These are phyloP conservation scores for Pyrenophora graminea DNA, from an alignment of 2,329 filamentous ascomycete species.

Conservation along the genomic window DNA sequence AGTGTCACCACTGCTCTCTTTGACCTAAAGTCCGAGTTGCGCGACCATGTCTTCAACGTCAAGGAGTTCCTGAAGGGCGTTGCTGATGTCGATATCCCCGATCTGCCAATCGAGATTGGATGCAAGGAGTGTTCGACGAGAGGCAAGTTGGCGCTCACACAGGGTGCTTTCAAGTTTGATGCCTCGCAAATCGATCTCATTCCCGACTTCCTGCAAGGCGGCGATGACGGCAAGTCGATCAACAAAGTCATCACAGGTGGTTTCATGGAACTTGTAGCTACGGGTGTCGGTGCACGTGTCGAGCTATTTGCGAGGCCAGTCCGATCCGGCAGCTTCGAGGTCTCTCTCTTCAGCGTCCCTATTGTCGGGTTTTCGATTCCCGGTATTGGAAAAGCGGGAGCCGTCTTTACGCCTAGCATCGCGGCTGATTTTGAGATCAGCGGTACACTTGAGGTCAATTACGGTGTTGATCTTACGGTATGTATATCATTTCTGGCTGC, in stretches of 20 bases:
- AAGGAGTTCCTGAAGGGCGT: constrained; percentile 24
- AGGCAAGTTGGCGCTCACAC: constrained; percentile 38
- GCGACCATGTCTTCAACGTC: constrained; percentile 32
- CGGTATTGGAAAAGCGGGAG: constrained; percentile 43
- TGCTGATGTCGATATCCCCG: constrained; percentile 6
- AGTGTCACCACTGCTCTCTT: constrained; percentile 26
- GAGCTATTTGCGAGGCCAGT: constrained; percentile 40
- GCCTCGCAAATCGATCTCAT: constrained; percentile 29
- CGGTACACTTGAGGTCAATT: constrained; percentile 38
- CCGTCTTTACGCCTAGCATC: constrained; percentile 39
- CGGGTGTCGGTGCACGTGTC: constrained; percentile 39
- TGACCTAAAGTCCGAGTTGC: constrained; percentile 26
- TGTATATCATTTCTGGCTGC: constrained; percentile 2
- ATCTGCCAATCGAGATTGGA: constrained; percentile 27
- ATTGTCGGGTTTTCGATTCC: constrained; percentile 42
- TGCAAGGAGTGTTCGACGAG: constrained; percentile 45
- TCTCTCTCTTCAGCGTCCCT: constrained; percentile 31
- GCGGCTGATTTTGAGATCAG: constrained; percentile 33
- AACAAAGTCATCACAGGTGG: constrained; percentile 38
- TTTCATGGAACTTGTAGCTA: constrained; percentile 39
- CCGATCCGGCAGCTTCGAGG: constrained; percentile 25
- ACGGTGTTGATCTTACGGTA: constrained; percentile 46
- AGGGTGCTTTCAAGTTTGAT: constrained; percentile 38
- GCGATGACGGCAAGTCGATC: constrained; percentile 30
- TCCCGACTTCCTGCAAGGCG: constrained; percentile 29